phyloP scores from a whole-genome alignment of 495 filamentous ascomycete species.

The Talaromyces thailandensis region DNA sequence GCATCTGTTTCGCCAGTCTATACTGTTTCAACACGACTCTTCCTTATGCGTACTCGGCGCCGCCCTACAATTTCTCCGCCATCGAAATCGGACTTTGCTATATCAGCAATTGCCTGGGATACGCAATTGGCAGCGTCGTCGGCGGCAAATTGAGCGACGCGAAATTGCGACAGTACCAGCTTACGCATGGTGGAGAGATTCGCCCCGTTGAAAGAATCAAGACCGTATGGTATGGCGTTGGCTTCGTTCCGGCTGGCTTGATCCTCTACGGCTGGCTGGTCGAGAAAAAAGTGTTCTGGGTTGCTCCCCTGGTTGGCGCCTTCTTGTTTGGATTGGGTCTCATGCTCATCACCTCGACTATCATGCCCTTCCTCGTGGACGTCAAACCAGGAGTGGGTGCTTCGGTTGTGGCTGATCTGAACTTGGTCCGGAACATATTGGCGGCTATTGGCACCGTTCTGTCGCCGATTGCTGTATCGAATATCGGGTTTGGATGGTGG shows the following conservation, averaged over 20 bases:
- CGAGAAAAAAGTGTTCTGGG: conserved; percentile 2
- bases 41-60: conserved; percentile 5
- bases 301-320: conserved; percentile 5
- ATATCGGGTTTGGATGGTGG: conserved; percentile 2
- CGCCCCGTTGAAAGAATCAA: conserved; percentile 8
- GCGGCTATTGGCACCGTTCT: not conserved
- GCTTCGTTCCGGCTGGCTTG: conserved; percentile 9
- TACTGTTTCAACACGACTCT: conserved; percentile 10
- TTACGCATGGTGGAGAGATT: not conserved
- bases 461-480: not conserved
- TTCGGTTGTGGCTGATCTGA: conserved; percentile 1
- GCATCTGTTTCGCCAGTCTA: conserved; percentile 9
- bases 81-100: conserved; percentile 9
- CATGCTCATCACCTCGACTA: not conserved
- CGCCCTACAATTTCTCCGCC: conserved; percentile 10
- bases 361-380: conserved; percentile 2
- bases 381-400: not conserved
- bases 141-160: conserved; percentile 9
- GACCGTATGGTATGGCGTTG: conserved; percentile 8
- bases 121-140: not conserved
- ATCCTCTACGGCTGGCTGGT: conserved; percentile 10
- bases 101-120: conserved; percentile 7
- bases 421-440: not conserved
- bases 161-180: conserved; percentile 1
- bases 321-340: not conserved